phyloP scores from a whole-genome alignment of 2,329 filamentous ascomycete genomes.

The Tolypocladium paradoxum region DNA sequence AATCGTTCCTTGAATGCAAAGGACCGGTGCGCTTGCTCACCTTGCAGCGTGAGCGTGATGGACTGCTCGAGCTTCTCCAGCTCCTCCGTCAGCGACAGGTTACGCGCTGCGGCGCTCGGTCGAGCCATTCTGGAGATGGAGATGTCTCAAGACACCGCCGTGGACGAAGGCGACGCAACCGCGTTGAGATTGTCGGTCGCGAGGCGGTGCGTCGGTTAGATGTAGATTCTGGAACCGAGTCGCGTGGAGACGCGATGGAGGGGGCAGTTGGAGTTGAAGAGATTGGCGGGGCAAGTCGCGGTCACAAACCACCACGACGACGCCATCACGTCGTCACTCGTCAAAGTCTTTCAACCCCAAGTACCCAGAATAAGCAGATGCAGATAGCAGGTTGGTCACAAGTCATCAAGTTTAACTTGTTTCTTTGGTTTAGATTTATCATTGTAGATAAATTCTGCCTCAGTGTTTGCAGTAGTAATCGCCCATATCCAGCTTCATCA shows the following conservation, averaged over 20 bases:
- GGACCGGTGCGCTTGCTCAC: conserved; percentile 27
- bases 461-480: conserved; percentile 43
- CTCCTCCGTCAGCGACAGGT: conserved; percentile 81
- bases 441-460: neutral
- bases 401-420: no score
- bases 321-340: neutral
- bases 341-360: neutral
- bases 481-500: conserved; percentile 61
- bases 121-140: conserved; percentile 32
- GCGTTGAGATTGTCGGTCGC: neutral
- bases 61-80: conserved; percentile 92
- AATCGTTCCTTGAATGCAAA: conserved; percentile 1
- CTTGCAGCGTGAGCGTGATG: conserved; percentile 91
- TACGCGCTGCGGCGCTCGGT: conserved; percentile 35
- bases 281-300: neutral
- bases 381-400: no score
- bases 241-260: conserved; percentile 2
- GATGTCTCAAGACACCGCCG: neutral
- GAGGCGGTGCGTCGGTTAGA: neutral
- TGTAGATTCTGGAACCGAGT: neutral
- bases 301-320: neutral
- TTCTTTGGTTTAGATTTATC: no score
- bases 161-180: neutral
- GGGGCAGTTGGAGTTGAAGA: neutral
- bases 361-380: no score